Evolutionary conservation across 2,329 filamentous ascomycete species (phyloP), one percentile per base, ranked within the genome.

Genomic region (Aureobasidium namibiae): DNA sequence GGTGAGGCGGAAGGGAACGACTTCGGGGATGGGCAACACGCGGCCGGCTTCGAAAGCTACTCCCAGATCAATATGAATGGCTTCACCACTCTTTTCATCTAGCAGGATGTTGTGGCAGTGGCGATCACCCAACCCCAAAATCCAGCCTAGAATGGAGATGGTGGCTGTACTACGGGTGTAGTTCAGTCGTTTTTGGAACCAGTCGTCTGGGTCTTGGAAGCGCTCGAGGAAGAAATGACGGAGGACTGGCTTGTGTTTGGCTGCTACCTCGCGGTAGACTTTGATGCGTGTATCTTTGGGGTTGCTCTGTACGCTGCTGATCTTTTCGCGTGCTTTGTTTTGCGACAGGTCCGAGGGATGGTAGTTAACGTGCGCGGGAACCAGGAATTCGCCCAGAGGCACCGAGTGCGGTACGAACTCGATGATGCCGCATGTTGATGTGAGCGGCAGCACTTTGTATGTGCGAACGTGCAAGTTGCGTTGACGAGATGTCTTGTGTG

Each of bases 51-150:
- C 95, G 70, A 99, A 99, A 0, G 92, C 92, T 3, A 99, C 90
- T 46, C 95, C 94, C 0, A 99, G 80, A 70, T 99, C 94, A 65
- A 99, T 99, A 72, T 99, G 94, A 1, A 99, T 90, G 0, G 92
- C 91, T 73, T 99, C 94, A 11, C 94, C 94, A 1, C 86, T 95
- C 67, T 87, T 86, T 62, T 88, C 84, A 70, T 99, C 94, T 0
- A 99, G 82, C 14, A 99, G 80, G 64, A 99, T 99, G 70, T 99
- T 99, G 76, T 99, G 92, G 1, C 91, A 92, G 73, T 99, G 94
- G 2, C 94, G 83, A 73, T 99, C 94, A 10, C 94, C 94, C 0
- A 99, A 82, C 1, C 95, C 94, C 0, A 99, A 82, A 0, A 97
- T 86, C 70, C 96, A 89, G 1, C 94, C 94, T 0, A 99, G 83